These are phyloP conservation scores for Colletotrichum lentis DNA, from an alignment of 2,329 filamentous ascomycete species.

Conservation along the genomic window DNA sequence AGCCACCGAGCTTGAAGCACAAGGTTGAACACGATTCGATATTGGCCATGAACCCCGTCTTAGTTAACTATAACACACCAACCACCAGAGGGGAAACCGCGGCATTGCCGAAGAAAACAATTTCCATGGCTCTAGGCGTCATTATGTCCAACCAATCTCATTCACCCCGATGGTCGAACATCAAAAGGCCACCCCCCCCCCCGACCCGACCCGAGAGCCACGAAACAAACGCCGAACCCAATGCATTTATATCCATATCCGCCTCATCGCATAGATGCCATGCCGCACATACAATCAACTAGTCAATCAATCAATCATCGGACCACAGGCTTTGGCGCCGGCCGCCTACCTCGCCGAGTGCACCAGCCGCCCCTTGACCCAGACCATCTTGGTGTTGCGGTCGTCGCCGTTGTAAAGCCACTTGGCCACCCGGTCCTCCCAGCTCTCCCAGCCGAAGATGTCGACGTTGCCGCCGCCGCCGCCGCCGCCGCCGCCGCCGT, in stretches of 20 bases:
- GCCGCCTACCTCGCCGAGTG: conserved; percentile 59
- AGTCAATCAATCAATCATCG: not conserved
- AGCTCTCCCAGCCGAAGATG: conserved; percentile 90
- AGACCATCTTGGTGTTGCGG: conserved; percentile 86
- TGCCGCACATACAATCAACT: no score
- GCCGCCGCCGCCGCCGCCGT: conserved; percentile 62
- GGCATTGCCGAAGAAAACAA: no score
- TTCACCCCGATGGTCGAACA: no score
- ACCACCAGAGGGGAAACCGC: no score
- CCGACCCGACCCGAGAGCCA: not conserved
- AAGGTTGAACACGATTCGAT: no score
- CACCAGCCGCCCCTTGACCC: conserved; percentile 86
- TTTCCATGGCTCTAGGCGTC: no score
- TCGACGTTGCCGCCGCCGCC: conserved; percentile 73
- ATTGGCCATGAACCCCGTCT: no score
- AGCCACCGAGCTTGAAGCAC: no score
- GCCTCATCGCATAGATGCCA: no score
- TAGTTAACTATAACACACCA: no score
- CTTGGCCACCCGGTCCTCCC: conserved; percentile 86
- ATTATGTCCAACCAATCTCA: no score
- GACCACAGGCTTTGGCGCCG: not conserved
- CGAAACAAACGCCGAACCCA: not conserved
- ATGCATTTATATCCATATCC: not conserved
- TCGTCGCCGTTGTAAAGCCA: conserved; percentile 97
- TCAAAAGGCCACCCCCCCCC: no score